phyloP scores from a whole-genome alignment of 805 yeast species.

The Candida maesae region DNA sequence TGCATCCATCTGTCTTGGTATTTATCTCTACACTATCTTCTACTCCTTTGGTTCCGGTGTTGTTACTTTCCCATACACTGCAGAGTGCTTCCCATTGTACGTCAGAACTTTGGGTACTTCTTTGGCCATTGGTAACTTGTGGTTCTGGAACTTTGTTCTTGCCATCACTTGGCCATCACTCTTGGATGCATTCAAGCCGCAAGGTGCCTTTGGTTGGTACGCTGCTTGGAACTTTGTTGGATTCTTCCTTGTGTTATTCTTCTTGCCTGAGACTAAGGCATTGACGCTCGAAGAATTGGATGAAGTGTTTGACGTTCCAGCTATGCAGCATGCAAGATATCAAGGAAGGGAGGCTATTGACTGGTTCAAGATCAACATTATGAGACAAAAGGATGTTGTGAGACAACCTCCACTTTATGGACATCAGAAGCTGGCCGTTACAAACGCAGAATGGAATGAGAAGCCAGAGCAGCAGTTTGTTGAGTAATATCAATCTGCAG shows the following conservation, averaged over 20 bases:
- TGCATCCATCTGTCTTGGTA: slow-evolving; percentile 68
- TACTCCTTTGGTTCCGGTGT: slow-evolving; percentile 89
- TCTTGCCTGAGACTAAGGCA: slow-evolving; percentile 65
- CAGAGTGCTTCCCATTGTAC: slow-evolving; percentile 78
- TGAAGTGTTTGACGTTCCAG: slow-evolving; percentile 63
- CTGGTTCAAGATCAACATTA: slow-evolving; percentile 42
- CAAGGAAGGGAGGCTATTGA: slow-evolving; percentile 39
- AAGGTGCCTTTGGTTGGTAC: slow-evolving; percentile 86
- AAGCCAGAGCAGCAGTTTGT: slow-evolving; percentile 50
- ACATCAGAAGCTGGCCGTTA: slow-evolving; percentile 56
- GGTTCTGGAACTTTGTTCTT: slow-evolving; percentile 68
- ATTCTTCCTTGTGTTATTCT: slow-evolving; percentile 65
- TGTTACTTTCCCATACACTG: slow-evolving; percentile 84
- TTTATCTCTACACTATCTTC: slow-evolving; percentile 66
- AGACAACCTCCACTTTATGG: slow-evolving; percentile 55
- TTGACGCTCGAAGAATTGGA: slow-evolving; percentile 69
- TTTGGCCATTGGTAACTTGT: slow-evolving; percentile 68
- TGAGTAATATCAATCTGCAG: slow-evolving; percentile 30
- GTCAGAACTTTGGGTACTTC: slow-evolving; percentile 81
- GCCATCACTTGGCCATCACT: slow-evolving; percentile 81
- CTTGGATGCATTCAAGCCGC: slow-evolving; percentile 60
- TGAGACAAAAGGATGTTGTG: slow-evolving; percentile 42
- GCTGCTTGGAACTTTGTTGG: slow-evolving; percentile 81
- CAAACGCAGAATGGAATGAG: slow-evolving; percentile 60
- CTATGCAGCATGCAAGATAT: slow-evolving; percentile 48